Evolutionary conservation across 495 filamentous ascomycete species (phyloP), one percentile per base, ranked within the genome.

Genomic region (Aspergillus bridgeri): DNA sequence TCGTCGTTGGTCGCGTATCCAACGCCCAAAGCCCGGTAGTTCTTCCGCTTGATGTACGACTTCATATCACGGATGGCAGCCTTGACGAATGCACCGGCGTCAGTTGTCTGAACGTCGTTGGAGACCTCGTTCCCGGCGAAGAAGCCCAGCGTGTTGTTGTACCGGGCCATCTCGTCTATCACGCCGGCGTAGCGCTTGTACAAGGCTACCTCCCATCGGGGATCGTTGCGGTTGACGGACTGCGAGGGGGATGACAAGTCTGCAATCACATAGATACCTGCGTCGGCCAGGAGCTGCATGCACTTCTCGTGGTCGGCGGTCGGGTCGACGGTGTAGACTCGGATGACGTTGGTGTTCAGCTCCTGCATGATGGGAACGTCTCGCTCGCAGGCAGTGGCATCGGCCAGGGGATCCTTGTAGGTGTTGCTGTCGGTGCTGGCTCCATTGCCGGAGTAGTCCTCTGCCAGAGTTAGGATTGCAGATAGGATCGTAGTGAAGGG

Each of bases 71-170:
- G 91, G 25, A 96, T 90, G 38, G 94, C 92, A 56, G 94, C 94
- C 81, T 98, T 98, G 67, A 96, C 93, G 66, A 88, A 98, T 50
- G 93, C 90, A 51, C 87, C 91, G 38, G 92, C 91, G 60, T 78
- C 78, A 23, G 93, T 97, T 73, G 92, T 96, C 68, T 80, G 86
- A 42, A 79, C 73, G 57, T 83, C 81, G 79, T 98, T 97, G 63
- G 90, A 89, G 56, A 98, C 92, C 73, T 98, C 94, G 70, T 98
- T 98, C 51, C 94, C 94, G 23, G 92, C 89, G 71, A 98, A 97
- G 83, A 97, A 98, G 59, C 94, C 94, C 51, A 98, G 81, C 45
- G 86, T 83, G 72, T 98, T 98, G 71, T 78, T 83, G 74, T 96
- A 97, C 59, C 86, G 75, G 47, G 80, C 75, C 54, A 98, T 73